Evolutionary conservation across 2,329 filamentous ascomycete genomes (phyloP), one percentile per base, ranked within the genome.

Genomic region (Xylariaceae sp.): DNA sequence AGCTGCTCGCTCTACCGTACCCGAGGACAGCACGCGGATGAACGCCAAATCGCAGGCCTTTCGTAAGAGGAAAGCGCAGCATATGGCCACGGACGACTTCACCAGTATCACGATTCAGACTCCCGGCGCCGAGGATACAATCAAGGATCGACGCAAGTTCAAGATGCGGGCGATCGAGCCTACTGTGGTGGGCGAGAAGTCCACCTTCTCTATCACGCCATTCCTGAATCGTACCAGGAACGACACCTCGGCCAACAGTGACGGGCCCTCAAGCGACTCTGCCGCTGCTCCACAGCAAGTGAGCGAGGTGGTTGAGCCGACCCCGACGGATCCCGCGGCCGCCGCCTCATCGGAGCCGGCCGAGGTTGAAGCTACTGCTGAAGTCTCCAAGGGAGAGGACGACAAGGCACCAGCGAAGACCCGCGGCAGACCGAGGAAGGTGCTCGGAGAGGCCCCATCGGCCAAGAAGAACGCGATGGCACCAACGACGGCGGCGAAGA

Each of bases 171-270:
- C 65, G 30, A 57, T 65, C 18, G 72, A 77, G 14, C 71, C 75
- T 23, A 70, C 74, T 1, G 62, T 77, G 35, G 65, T 83, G 5
- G 87, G 84, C 19, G 86, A 94, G 52, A 95, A 94, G 58, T 95
- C 89, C 1, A 80, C 74, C 3, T 95, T 96, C 58, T 94, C 88
- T 4, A 87, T 95, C 43, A 96, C 90, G 0, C 90, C 90, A 0
- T 95, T 94, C 65, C 68, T 96, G 40, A 94, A 89, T 57, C 77
- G 81, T 32, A 80, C 76, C 17, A 77, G 71, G 57, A 67, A 57
- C 5, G 54, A 70, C 40, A 80, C 67, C 43, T 63, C 80, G 31
- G 47, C 53, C 14, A 42, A 43, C 29, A 47, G 56, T n/a, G 55
- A 56, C 7, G 49, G 40, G 13, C 40, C 44, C 19, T 18, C 44